Base-by-base conservation (phyloP, 2,329 filamentous ascomycete genomes). In the Metarhizium humberi region DNA sequence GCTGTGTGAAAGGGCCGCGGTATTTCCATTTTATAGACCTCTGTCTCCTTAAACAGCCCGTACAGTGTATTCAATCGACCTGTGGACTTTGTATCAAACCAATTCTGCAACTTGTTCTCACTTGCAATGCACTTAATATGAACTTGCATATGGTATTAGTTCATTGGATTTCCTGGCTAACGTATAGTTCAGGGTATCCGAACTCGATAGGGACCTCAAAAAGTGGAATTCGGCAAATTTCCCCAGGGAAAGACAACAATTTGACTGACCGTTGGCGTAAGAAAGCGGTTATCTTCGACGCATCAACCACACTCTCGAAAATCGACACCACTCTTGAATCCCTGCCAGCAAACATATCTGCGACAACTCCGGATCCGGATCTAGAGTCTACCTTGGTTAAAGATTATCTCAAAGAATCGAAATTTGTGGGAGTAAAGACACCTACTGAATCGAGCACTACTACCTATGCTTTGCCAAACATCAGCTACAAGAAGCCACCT, bases 81-180 rank as follows among this genome's bases (percentile, higher is more conserved):
- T 3, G n/a, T 30, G 25, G 46, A n/a, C 13, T 11, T 8, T 25
- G 6, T 18, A 30, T 49, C 25, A 7, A 25, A 3, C n/a, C n/a
- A 45, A 18, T 45, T 20, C 18, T 6, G 20, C 42, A 18, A 20
- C 42, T 34, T 18, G 18, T 20, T 20, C 8, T 10, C n/a, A 20
- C 18, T 45, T 20, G n/a, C 42, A 20, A 45, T 16, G 8, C n/a
- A 11, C 14, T 38, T 25, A 53, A 46, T 25, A 61, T 61, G 60
- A 34, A 55, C n/a, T 43, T 51, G 34, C 36, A 49, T 52, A 38
- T 36, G 5, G 20, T 53, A 8, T 52, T 34, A 11, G 32, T 56
- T 25, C 40, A 45, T 45, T 61, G 55, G 43, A 40, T 55, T 48
- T 54, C 29, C 53, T 60, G 54, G 60, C 60, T 61, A 51, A 61